Conservation (phyloP, 2,329 filamentous ascomycete genomes). For the Exophiala sp. region DNA sequence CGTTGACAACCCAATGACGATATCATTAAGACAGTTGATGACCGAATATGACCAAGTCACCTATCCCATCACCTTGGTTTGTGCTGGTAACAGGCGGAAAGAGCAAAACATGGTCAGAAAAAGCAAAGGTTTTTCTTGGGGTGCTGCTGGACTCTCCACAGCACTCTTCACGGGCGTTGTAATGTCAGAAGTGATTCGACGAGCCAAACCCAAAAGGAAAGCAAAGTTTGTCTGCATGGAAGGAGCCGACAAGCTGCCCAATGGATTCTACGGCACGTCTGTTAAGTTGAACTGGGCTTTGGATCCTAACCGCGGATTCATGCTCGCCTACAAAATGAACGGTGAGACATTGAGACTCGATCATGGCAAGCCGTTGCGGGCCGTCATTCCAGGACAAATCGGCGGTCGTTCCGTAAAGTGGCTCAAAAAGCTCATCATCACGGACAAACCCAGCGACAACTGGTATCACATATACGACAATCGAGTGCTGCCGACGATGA, state of each 20-base stretch:
- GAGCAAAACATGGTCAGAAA: slow-evolving; percentile 90
- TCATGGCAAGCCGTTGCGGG: slow-evolving; percentile 78
- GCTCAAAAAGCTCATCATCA: slow-evolving; percentile 77
- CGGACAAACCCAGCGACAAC: slow-evolving; percentile 75
- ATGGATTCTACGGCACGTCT: slow-evolving; percentile 84
- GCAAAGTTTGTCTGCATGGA: slow-evolving; percentile 88
- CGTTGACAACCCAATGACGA: slow-evolving; percentile 69
- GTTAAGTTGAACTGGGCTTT: slow-evolving; percentile 85
- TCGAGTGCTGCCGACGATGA: slow-evolving; percentile 78
- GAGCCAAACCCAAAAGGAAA: slow-evolving; percentile 63
- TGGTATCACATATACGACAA: slow-evolving; percentile 98
- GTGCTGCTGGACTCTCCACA: slow-evolving; percentile 79
- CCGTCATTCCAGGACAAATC: slow-evolving; percentile 85
- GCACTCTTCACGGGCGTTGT: slow-evolving; percentile 82
- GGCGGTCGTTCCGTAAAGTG: slow-evolving; percentile 92
- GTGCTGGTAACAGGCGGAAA: slow-evolving; percentile 86
- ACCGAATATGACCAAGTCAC: slow-evolving; percentile 75
- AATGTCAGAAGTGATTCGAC: slow-evolving; percentile 66
- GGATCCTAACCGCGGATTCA: slow-evolving; percentile 77
- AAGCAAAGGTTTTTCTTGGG: slow-evolving; percentile 93
- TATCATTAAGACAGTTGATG: slow-evolving; percentile 70
- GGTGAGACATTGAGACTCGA: slow-evolving; percentile 75
- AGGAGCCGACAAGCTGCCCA: slow-evolving; percentile 81
- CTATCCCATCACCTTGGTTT: slow-evolving; percentile 83
- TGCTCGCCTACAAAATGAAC: slow-evolving; percentile 90